Evolutionary conservation across 352 stramenopile species (phyloP).

Genomic region (Phytophthora lateralis): DNA sequence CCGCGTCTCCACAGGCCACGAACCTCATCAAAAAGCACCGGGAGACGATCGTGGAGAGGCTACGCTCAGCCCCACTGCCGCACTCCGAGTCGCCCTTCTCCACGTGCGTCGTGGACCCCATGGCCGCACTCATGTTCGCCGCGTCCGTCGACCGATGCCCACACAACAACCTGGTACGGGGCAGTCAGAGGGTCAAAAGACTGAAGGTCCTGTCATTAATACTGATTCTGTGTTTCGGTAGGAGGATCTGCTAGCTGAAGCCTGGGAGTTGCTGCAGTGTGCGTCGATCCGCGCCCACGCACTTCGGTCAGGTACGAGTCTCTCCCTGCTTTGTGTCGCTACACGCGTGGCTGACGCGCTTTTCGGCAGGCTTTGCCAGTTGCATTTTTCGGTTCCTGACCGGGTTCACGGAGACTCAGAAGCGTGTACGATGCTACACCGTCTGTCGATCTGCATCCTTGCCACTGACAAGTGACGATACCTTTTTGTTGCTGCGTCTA

Average conservation of each 20-base stretch:
- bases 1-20: constrained; percentile 63
- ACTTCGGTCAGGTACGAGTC: constrained; percentile 49
- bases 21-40: constrained; percentile 58
- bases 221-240: constrained; percentile 15
- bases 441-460: constrained; percentile 3
- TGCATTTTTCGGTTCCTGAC: constrained; percentile 67
- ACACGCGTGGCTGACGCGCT: not conserved
- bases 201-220: not conserved
- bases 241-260: constrained; percentile 65
- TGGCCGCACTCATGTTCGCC: constrained; percentile 70
- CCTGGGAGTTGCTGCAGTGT: constrained; percentile 58
- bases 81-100: constrained; percentile 59
- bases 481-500: constrained; percentile 11
- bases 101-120: constrained; percentile 56
- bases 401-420: constrained; percentile 53
- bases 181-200: not conserved
- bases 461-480: constrained; percentile 5
- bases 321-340: not conserved
- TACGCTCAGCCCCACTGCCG: constrained; percentile 38
- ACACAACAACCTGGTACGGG: constrained; percentile 57
- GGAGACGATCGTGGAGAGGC: constrained; percentile 41
- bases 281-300: constrained; percentile 44
- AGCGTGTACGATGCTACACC: constrained; percentile 47
- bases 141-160: constrained; percentile 63
- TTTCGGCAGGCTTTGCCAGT: constrained; percentile 50